Conservation (phyloP, 2,329 filamentous ascomycete species). For the Penicillium oxalicum region DNA sequence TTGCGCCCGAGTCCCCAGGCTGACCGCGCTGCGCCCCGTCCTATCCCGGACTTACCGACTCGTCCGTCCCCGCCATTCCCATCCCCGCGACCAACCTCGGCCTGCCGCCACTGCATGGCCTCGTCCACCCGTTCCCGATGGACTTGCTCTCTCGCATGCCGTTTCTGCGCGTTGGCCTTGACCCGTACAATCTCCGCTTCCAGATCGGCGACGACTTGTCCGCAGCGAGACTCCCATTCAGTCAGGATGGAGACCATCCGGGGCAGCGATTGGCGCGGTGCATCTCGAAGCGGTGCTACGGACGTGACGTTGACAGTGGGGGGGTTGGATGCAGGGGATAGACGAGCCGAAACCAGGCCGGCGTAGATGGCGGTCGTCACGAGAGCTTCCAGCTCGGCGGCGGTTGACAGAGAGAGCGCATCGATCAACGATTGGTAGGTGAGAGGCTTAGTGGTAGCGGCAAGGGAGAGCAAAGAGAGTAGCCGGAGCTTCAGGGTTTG, state of each 20-base stretch:
- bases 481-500: constrained; percentile 85
- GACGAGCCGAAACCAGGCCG: constrained; percentile 71
- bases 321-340: constrained; percentile 78
- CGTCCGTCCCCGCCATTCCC: constrained; percentile 4
- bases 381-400: constrained; percentile 73
- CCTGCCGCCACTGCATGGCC: constrained; percentile 40
- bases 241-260: constrained; percentile 62
- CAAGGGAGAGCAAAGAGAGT: constrained; percentile 78
- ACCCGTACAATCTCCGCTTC: constrained; percentile 68
- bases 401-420: constrained; percentile 60
- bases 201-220: constrained; percentile 64
- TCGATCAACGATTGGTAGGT: constrained; percentile 65
- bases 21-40: constrained; percentile 6
- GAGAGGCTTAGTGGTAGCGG: constrained; percentile 60
- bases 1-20: constrained; percentile 25
- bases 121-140: constrained; percentile 47
- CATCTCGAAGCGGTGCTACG: constrained; percentile 79
- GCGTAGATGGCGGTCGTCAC: constrained; percentile 85
- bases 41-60: constrained; percentile 6
- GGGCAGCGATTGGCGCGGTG: constrained; percentile 66
- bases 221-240: constrained; percentile 75
- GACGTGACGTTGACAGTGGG: constrained; percentile 70
- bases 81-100: constrained; percentile 8
- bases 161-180: constrained; percentile 51
- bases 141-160: constrained; percentile 47